These are phyloP conservation scores for Rhazya stricta DNA, from an alignment of 257 asterid species.

Conservation along the genomic window DNA sequence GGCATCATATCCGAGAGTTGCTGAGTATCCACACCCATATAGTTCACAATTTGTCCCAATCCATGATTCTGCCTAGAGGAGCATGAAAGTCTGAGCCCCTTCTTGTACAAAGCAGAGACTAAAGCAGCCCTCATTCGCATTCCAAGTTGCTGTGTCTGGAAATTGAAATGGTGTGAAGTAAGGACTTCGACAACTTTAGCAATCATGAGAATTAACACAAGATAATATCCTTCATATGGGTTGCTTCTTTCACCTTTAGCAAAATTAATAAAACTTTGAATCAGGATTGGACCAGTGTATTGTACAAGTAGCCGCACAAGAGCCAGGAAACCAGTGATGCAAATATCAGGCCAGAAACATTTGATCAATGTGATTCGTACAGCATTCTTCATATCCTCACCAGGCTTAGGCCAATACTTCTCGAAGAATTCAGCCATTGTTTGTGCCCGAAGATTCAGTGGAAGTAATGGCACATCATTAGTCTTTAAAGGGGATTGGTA, in stretches of 20 bases:
- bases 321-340: constrained; percentile 44
- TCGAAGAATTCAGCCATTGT: constrained; percentile 40
- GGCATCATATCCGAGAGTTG: constrained; percentile 54
- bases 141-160: constrained; percentile 51
- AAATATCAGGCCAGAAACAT: constrained; percentile 57
- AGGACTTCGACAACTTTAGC: constrained; percentile 59
- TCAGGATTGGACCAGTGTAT: constrained; percentile 56
- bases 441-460: constrained; percentile 42
- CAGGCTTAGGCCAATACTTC: constrained; percentile 46
- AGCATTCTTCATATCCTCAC: constrained; percentile 37
- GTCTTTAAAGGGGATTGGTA: constrained; percentile 41
- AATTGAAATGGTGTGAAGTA: constrained; percentile 59
- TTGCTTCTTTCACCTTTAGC: constrained; percentile 39
- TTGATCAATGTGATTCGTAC: constrained; percentile 38
- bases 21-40: constrained; percentile 72
- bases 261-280: constrained; percentile 46
- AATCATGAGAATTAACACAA: constrained; percentile 34
- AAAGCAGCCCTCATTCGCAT: constrained; percentile 57
- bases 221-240: constrained; percentile 33
- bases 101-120: constrained; percentile 46
- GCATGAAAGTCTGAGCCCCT: constrained; percentile 51
- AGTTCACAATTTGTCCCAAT: constrained; percentile 69
- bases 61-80: constrained; percentile 71
- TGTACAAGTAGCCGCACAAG: constrained; percentile 39
- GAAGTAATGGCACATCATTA: constrained; percentile 55